Percentiles rank a stretch among this genome's conserved stretches.
These are phyloP conservation scores for Ogataea salicorniae DNA, from an alignment of 805 yeast species.

Conservation along the genomic window DNA sequence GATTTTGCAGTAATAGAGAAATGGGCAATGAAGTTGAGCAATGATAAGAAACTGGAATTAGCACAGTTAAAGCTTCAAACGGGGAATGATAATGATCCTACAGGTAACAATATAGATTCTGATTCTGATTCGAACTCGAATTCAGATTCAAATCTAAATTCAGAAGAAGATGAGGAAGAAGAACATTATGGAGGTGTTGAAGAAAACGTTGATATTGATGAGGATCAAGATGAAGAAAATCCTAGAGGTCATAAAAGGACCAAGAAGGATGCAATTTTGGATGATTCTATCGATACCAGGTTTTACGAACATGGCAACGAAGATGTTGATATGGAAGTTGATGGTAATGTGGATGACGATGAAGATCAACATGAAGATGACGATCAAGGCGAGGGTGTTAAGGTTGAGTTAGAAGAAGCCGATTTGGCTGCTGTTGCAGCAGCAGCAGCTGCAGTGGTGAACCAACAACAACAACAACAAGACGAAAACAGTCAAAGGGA, in stretches of 20 bases:
- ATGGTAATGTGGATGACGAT: background rate
- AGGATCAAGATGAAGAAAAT: constrained; percentile 1
- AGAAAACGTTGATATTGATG: constrained; percentile 1
- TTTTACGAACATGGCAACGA: constrained; percentile 2
- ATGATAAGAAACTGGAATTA: constrained; percentile 16
- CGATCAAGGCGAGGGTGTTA: background rate
- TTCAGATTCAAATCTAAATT: background rate
- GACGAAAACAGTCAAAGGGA: background rate
- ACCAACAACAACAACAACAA: background rate
- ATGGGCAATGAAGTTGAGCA: constrained; percentile 29
- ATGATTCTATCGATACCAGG: constrained; percentile 4
- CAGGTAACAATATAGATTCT: background rate
- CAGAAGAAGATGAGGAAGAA: constrained; percentile 2
- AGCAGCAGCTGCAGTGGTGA: background rate
- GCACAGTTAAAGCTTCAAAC: constrained; percentile 1
- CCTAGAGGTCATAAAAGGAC: background rate
- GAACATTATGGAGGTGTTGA: background rate
- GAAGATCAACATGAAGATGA: background rate
- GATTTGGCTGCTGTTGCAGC: constrained; percentile 1
- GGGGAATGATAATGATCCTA: constrained; percentile 2
- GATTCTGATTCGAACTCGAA: background rate
- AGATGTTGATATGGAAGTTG: background rate
- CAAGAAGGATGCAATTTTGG: background rate
- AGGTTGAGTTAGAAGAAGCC: background rate
- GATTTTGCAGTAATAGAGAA: constrained; percentile 39